phyloP scores from a whole-genome alignment of 106 monocot genomes.

The Posidonia australis region DNA sequence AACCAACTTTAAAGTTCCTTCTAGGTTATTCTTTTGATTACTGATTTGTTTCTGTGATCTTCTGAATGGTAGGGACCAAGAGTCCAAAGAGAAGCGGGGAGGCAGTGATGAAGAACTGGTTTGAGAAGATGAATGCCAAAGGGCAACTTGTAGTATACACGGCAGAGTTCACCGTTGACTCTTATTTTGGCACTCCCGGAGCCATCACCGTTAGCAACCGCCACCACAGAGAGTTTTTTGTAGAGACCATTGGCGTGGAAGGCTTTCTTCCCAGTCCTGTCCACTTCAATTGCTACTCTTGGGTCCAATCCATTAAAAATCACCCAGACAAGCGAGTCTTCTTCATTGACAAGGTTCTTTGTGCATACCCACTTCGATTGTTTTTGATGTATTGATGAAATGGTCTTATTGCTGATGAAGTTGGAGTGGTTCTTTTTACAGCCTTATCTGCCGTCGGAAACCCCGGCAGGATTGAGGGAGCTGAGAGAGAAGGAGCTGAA shows the following conservation, averaged over 20 bases:
- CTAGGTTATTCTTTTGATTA: too few species aligned
- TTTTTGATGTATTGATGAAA: neutral
- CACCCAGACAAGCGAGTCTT: constrained; percentile 43
- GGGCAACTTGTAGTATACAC: constrained; percentile 47
- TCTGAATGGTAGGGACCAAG: constrained; percentile 28
- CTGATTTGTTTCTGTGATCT: neutral
- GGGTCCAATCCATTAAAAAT: constrained; percentile 52
- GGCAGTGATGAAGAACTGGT: constrained; percentile 53
- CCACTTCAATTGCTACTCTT: constrained; percentile 55
- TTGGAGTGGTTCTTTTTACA: constrained; percentile 10
- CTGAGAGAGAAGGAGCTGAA: constrained; percentile 61
- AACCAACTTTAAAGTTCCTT: too few species aligned
- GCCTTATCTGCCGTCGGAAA: constrained; percentile 70
- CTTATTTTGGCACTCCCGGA: constrained; percentile 60
- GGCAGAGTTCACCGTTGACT: constrained; percentile 57
- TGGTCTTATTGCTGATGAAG: neutral
- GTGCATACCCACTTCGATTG: neutral
- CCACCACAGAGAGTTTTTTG: constrained; percentile 71
- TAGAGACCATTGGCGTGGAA: constrained; percentile 63
- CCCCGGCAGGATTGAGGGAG: constrained; percentile 52
- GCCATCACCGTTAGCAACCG: constrained; percentile 60
- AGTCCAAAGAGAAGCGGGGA: constrained; percentile 45
- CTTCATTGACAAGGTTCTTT: constrained; percentile 64
- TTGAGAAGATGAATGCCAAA: constrained; percentile 41
- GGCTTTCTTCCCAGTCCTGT: constrained; percentile 42